These are phyloP conservation scores for Russula olivacea DNA, from an alignment of 768 basidiomycete species.

Conservation along the genomic window DNA sequence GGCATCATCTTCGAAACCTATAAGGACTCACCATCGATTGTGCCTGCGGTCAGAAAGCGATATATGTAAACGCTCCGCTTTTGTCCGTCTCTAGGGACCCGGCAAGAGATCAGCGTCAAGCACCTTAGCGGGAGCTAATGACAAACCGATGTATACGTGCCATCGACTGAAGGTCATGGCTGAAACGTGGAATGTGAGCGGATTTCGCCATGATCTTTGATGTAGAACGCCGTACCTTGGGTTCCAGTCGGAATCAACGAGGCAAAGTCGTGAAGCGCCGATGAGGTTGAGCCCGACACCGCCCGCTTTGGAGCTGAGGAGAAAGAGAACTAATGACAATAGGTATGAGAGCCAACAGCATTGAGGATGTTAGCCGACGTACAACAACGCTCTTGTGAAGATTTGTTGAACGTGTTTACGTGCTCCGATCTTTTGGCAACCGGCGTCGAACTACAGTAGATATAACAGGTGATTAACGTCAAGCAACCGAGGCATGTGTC, in stretches of 20 bases:
- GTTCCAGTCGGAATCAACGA: constrained; percentile 93
- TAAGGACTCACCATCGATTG: constrained; percentile 67
- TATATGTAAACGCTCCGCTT: constrained; percentile 88
- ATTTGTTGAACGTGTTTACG: constrained; percentile 85
- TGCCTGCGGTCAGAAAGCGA: constrained; percentile 76
- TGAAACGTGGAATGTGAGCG: constrained; percentile 29
- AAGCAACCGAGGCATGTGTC: not conserved
- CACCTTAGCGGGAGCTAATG: not conserved
- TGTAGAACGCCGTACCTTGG: constrained; percentile 51
- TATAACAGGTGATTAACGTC: constrained; percentile 6
- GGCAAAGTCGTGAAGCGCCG: constrained; percentile 81
- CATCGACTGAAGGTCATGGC: constrained; percentile 95
- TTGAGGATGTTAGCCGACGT: constrained; percentile 29
- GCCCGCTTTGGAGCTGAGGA: constrained; percentile 92
- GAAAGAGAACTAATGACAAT: constrained; percentile 65
- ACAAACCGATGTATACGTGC: constrained; percentile 86
- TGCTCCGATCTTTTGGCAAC: constrained; percentile 74
- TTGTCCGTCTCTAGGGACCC: constrained; percentile 76
- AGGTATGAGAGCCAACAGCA: not conserved
- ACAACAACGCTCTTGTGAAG: constrained; percentile 68
- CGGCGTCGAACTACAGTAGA: constrained; percentile 56
- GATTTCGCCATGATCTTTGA: too few species aligned
- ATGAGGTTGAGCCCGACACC: constrained; percentile 92
- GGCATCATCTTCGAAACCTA: not conserved
- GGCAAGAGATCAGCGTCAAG: constrained; percentile 7